Evolutionary conservation across 306 rosid genomes (phyloP).

Genomic region (Dalbergia cochinchinensis): DNA sequence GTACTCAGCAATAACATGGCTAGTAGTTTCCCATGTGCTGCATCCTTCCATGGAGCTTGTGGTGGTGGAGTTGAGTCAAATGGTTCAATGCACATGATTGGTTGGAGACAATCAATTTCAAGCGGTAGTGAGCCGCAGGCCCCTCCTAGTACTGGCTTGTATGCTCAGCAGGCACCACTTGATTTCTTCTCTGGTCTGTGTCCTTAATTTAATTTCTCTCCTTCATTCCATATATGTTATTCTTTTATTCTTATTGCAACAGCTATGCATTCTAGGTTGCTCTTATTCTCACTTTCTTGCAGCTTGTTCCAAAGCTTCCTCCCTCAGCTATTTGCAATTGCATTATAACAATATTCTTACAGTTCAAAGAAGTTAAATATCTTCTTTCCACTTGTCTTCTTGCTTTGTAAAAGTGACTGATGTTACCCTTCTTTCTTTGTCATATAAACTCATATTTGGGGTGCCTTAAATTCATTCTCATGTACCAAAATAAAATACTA

Average conservation of each 20-base stretch:
- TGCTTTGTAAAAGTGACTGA: slow-evolving; percentile 28
- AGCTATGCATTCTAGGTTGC: background rate
- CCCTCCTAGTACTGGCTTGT: slow-evolving; percentile 45
- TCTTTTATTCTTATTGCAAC: background rate
- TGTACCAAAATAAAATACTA: too few relatives aligned
- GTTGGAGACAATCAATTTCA: slow-evolving; percentile 54
- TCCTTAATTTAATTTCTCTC: slow-evolving; percentile 9
- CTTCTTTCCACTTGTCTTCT: background rate
- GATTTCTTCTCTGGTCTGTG: slow-evolving; percentile 71
- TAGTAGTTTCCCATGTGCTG: slow-evolving; percentile 46
- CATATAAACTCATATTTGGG: background rate
- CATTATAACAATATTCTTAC: background rate
- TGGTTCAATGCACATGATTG: slow-evolving; percentile 52
- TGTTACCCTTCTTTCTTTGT: slow-evolving; percentile 12
- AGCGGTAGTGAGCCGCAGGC: slow-evolving; percentile 23
- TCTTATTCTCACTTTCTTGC: background rate
- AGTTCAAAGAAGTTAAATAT: background rate
- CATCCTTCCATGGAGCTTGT: slow-evolving; percentile 42
- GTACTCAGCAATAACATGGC: slow-evolving; percentile 31
- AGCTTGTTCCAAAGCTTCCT: slow-evolving; percentile 17
- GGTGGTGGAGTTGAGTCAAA: slow-evolving; percentile 55
- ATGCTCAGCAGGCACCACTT: slow-evolving; percentile 56
- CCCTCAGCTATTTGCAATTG: slow-evolving; percentile 7
- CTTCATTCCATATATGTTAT: background rate
- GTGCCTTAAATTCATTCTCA: background rate